Evolutionary conservation across 257 asterid species (phyloP), one percentile per base, ranked within the genome.

Genomic region (Capsicum baccatum): DNA sequence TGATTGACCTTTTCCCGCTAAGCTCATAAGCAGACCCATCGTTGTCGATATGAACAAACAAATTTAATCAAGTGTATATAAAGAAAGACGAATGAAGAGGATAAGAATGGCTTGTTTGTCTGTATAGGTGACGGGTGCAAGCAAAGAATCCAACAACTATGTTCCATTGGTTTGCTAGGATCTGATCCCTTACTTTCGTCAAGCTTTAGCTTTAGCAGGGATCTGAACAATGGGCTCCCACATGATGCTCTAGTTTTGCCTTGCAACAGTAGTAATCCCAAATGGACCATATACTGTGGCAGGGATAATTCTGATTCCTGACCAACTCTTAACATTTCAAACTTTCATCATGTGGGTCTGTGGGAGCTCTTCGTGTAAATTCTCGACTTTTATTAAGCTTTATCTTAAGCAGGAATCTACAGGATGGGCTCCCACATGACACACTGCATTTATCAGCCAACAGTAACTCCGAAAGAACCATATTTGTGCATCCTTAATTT

Each of bases 21-120:
- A 87, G 84, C 97, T 94, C 92, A 90, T 86, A 82, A 92, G 39
- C 87, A 91, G 69, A 82, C 97, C 98, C 98, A 95, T 95, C 54
- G 82, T 91, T 52, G 48, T n/a, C 64, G 14, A 26, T 76, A 54
- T n/a, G 47, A 15, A 37, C 70, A 19, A 59, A 37, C 47, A 76
- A 16, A 76, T 54, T 52, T 48, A 76, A 19, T 66, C 26, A 13
- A 63, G 81, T 55, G 81, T 55, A 57, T 58, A 80, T 73, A 70
- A 90, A 62, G 60, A 59, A 84, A 59, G 68, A 58, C 73, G 9
- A 55, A 52, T 9, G 44, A 17, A 82, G 83, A 84, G 54, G 78
- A 79, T 82, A 86, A 90, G 94, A 85, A 91, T 92, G 88, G 84
- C 92, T 88, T 87, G 88, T 69, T 78, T 35, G 50, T 48, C 26